Percentiles rank a stretch among this genome's conserved stretches.
Conservation (phyloP, 169 alveolate species). For the Eimeria falciformis region DNA sequence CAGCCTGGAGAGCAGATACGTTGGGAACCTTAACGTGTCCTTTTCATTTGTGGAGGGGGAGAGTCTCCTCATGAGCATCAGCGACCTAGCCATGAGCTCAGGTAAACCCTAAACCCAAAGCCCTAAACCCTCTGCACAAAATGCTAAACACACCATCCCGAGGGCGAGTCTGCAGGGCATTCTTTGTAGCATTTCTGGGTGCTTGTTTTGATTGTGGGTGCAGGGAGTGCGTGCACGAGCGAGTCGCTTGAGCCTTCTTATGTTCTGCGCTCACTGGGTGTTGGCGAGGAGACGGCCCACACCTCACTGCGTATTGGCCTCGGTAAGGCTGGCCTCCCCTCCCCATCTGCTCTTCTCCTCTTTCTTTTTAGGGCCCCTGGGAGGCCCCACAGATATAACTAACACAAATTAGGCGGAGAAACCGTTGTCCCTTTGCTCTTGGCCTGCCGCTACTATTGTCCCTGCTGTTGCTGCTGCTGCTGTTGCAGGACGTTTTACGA, state of each 20-base stretch:
- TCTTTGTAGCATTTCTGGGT: background rate
- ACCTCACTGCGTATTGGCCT: conserved; percentile 98
- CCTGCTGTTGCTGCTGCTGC: background rate
- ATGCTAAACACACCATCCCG: background rate
- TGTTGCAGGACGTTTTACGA: conserved; percentile 91
- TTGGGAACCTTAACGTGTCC: conserved; percentile 96
- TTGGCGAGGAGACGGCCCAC: conserved; percentile 97
- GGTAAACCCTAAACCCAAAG: conserved; percentile 29
- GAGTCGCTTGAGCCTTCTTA: conserved; percentile 93
- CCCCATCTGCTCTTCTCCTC: too few species aligned
- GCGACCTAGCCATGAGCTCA: conserved; percentile 79
- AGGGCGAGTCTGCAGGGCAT: background rate
- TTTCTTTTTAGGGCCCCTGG: too few species aligned
- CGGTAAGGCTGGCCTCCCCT: conserved; percentile 85
- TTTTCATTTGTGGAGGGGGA: conserved; percentile 97
- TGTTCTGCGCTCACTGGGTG: conserved; percentile 97
- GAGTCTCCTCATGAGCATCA: conserved; percentile 84
- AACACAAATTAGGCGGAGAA: too few species aligned
- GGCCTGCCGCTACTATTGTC: background rate
- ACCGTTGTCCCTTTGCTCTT: background rate
- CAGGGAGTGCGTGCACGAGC: conserved; percentile 95
- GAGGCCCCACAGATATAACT: too few species aligned
- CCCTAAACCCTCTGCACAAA: background rate
- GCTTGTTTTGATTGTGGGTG: background rate
- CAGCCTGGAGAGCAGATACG: conserved; percentile 82